Evolutionary conservation across 805 yeast genomes (phyloP).

Genomic region (Teunomyces funiuensis): DNA sequence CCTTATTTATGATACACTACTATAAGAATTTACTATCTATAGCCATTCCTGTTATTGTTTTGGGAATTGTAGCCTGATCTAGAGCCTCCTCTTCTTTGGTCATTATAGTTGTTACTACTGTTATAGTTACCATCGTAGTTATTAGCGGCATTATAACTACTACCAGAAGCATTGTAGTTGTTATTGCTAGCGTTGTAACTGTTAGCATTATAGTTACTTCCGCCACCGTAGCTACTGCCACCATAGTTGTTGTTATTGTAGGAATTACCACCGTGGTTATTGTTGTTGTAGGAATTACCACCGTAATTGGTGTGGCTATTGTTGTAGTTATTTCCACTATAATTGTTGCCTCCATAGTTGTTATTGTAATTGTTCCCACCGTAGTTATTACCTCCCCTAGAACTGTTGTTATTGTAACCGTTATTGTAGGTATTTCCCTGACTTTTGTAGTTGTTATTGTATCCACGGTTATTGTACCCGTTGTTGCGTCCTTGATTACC

Average conservation of each 20-base stretch:
- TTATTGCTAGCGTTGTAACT: constrained; percentile 10
- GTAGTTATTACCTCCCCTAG: constrained; percentile 11
- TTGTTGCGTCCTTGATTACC: constrained; percentile 9
- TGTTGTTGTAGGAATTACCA: constrained; percentile 6
- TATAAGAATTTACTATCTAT: background rate
- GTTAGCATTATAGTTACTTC: constrained; percentile 7
- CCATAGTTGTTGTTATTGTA: background rate
- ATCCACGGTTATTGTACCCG: constrained; percentile 6
- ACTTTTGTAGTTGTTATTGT: constrained; percentile 9
- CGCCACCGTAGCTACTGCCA: constrained; percentile 10
- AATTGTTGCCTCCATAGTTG: constrained; percentile 11
- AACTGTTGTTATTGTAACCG: constrained; percentile 7
- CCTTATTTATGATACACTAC: constrained; percentile 1
- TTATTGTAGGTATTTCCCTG: constrained; percentile 13
- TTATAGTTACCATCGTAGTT: background rate
- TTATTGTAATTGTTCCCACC: constrained; percentile 11
- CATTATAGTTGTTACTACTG: constrained; percentile 1
- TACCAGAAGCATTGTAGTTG: constrained; percentile 11
- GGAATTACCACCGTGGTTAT: constrained; percentile 8
- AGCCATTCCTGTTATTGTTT: constrained; percentile 3
- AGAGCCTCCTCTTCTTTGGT: constrained; percentile 3
- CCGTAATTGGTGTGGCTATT: constrained; percentile 7
- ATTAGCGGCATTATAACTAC: constrained; percentile 1
- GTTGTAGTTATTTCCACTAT: constrained; percentile 15
- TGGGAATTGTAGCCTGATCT: background rate